Base-by-base conservation (phyloP, 495 filamentous ascomycete species). In the Xylaria bambusicola region DNA sequence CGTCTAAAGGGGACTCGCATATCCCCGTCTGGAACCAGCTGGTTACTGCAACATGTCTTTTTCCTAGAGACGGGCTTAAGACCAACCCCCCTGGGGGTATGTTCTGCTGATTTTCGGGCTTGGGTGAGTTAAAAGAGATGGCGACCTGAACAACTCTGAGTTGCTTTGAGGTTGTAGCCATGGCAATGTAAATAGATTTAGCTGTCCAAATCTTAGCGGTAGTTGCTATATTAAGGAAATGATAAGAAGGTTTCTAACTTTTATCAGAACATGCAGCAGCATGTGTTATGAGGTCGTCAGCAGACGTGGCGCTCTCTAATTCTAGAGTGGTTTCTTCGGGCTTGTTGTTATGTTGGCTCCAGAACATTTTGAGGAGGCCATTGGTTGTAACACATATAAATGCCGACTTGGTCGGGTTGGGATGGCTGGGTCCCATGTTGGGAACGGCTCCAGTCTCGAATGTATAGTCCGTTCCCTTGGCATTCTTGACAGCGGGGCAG, bases 191-290 rank as follows among this genome's bases (percentile, higher is more conserved):
- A 26, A 91, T 66, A 18, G 70, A 80, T 55, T 81, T 82, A 65
- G 74, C 77, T 82, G 38, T 17, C 52, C 20, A 18, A 8, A 12
- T 63, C 31, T 73, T 51, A 63, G 61, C 23, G 64, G 42, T n/a
- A 26, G 20, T 15, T 9, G 17, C 17, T 4, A 36, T 45, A 41
- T 17, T 27, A 10, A 9, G 18, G 0, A 21, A 27, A 33, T 27
- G 50, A 8, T 15, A 48, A 10, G 31, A 41, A 33, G 42, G 15
- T 21, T 15, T 53, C 71, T 61, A 75, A 88, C 85, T 80, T 72
- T 80, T 87, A 42, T 93, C 90, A 10, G 86, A 83, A 58, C 87
- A 87, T 56, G 94, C 76, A 13, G 92, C 82, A 2, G 91, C 90
- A 74, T 97, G 92, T 3, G 90, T 92, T 33, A 95, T 78, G 15